phyloP scores from a whole-genome alignment of 1,284 basidiomycete species.

The Ceratobasidium sp. region DNA sequence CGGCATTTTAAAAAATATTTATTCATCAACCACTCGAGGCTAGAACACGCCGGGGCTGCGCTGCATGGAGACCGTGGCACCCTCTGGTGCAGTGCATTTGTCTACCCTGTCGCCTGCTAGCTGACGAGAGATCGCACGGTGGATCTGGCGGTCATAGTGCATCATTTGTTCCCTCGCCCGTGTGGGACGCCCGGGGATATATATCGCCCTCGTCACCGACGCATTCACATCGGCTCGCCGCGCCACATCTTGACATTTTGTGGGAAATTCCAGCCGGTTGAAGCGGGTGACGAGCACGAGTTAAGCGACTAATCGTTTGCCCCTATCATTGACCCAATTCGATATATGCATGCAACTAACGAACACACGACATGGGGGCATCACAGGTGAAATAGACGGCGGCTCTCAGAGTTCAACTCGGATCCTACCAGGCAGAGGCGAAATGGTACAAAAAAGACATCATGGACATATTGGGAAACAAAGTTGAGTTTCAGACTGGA shows the following conservation, averaged over 20 bases:
- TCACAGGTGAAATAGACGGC: slow-evolving; percentile 21
- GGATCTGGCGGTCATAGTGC: slow-evolving; percentile 9
- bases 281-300: slow-evolving; percentile 9
- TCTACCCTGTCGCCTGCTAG: neutral
- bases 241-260: slow-evolving; percentile 40
- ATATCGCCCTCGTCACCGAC: slow-evolving; percentile 12
- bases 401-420: slow-evolving; percentile 36
- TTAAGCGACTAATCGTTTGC: slow-evolving; percentile 9
- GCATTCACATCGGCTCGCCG: neutral
- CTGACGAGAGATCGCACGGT: neutral
- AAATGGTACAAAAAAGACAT: slow-evolving; percentile 23
- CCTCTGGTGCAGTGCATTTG: slow-evolving; percentile 20
- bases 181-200: slow-evolving; percentile 14
- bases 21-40: slow-evolving; percentile 1
- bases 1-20: slow-evolving; percentile 1
- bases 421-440: slow-evolving; percentile 20
- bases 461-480: slow-evolving; percentile 7
- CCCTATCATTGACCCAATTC: slow-evolving; percentile 30
- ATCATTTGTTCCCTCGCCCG: slow-evolving; percentile 16
- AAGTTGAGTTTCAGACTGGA: slow-evolving; percentile 8
- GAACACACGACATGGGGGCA: slow-evolving; percentile 9
- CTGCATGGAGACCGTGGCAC: slow-evolving; percentile 35
- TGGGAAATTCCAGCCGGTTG: slow-evolving; percentile 27
- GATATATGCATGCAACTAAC: slow-evolving; percentile 30
- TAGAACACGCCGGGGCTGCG: slow-evolving; percentile 14